Percentiles rank a stretch among this genome's conserved stretches.
Conservation (phyloP, 2,329 filamentous ascomycete genomes). For the Paecilomyces formosus region DNA sequence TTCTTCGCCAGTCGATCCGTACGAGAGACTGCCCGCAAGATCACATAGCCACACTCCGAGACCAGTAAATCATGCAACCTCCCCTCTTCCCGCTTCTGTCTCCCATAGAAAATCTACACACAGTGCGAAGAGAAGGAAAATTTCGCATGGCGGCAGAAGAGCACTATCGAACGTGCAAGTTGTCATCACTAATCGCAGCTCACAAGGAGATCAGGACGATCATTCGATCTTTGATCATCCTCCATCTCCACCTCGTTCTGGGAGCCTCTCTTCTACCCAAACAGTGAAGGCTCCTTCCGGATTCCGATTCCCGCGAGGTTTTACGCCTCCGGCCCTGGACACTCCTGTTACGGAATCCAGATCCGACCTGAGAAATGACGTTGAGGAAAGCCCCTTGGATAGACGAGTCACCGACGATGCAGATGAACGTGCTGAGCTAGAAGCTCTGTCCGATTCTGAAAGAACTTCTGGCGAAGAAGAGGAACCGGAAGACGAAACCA, state of each 20-base stretch:
- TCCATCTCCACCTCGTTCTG: slow-evolving; percentile 34
- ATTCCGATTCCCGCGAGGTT: slow-evolving; percentile 31
- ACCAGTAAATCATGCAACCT: background rate
- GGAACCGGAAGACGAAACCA: slow-evolving; percentile 13
- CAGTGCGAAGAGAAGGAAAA: slow-evolving; percentile 29
- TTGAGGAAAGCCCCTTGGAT: slow-evolving; percentile 9
- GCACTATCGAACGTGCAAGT: slow-evolving; percentile 13
- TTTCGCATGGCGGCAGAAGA: slow-evolving; percentile 14
- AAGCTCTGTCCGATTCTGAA: background rate
- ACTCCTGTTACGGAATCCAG: slow-evolving; percentile 18
- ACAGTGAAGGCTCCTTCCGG: slow-evolving; percentile 13
- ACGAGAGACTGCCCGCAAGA: slow-evolving; percentile 3
- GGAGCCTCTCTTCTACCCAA: slow-evolving; percentile 20
- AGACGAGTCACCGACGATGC: slow-evolving; percentile 8
- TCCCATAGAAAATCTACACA: slow-evolving; percentile 5
- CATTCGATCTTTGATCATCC: slow-evolving; percentile 24
- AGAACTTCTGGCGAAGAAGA: slow-evolving; percentile 7
- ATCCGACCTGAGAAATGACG: slow-evolving; percentile 9
- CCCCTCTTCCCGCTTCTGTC: background rate
- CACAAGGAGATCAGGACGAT: slow-evolving; percentile 2
- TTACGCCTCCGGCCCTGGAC: slow-evolving; percentile 19
- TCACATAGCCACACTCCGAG: slow-evolving; percentile 2
- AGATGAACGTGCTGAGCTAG: slow-evolving; percentile 8
- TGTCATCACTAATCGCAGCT: slow-evolving; percentile 17
- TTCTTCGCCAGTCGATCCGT: slow-evolving; percentile 15